Evolutionary conservation across 768 basidiomycete genomes (phyloP), one percentile per base, ranked within the genome.

Genomic region (Rhizopogon sp.): DNA sequence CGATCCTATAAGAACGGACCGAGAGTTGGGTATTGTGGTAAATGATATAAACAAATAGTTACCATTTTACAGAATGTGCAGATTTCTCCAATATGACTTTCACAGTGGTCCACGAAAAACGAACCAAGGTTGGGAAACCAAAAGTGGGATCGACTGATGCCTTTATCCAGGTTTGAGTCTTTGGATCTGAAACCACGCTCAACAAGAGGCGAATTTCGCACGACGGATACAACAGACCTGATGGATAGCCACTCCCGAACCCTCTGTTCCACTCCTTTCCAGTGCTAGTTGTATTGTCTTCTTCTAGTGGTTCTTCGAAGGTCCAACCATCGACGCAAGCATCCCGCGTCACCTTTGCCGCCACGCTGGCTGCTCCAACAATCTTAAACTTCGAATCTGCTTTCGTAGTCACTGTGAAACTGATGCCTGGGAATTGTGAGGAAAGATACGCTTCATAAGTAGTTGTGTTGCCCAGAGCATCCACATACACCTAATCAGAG

Each of bases 371-470:
- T 6, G 97, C 97, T 20, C 93, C 88, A 56, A 99, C 97, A 56
- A 99, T 95, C 65, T 94, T 97, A 79, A 83, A 99, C 58, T 90
- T 85, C n/a, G 87, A 85, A 65, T 99, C 97, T 14, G 97, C 97
- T 70, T 99, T 98, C 28, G 84, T 82, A 9, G 85, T 81, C 22
- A 99, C 97, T 0, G 91, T 94, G 67, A 99, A 95, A 40, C 75
- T 72, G 59, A 98, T 89, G 6, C 82, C 84, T 0, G 92, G 90
- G 69, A 98, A 99, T 33, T 85, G 65, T 6, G 78, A 77, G 11
- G 89, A 87, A 2, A 99, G 81, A 64, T 90, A 88, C 22, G 81
- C 77, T 72, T 97, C 84, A 71, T 97, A 98, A 44, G 87, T 85
- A 16, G 82, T 81, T 1, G 93, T 88, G 14, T 83, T 86, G 16